phyloP scores from a whole-genome alignment of 1,139 yeast genomes.

The Debaryomyces fabryi region DNA sequence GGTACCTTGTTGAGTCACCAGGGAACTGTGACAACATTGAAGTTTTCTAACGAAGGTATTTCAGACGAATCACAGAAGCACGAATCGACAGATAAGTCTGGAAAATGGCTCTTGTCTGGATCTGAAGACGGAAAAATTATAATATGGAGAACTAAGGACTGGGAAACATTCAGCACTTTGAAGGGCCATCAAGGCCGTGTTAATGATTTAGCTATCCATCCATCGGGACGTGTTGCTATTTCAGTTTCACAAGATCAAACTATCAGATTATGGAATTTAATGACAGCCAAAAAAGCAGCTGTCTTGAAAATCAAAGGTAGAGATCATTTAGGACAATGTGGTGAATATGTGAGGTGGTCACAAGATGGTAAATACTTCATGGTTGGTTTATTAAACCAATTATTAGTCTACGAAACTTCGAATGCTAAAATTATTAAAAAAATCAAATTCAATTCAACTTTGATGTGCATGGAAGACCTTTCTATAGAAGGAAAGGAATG shows the following conservation, averaged over 20 bases:
- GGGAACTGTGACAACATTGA: conserved; percentile 80
- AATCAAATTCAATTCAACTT: conserved; percentile 52
- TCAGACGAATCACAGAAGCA: conserved; percentile 16
- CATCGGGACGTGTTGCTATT: conserved; percentile 88
- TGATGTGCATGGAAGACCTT: conserved; percentile 69
- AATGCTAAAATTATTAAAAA: conserved; percentile 61
- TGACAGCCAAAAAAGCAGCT: conserved; percentile 98
- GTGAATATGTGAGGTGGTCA: conserved; percentile 69
- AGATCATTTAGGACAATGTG: conserved; percentile 63
- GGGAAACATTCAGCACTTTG: conserved; percentile 89
- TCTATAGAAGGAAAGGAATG: conserved; percentile 52
- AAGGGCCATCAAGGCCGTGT: conserved; percentile 83
- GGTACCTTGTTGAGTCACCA: conserved; percentile 90
- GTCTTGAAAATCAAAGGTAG: conserved; percentile 71
- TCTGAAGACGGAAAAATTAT: conserved; percentile 90
- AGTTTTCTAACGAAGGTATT: conserved; percentile 59
- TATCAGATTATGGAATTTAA: conserved; percentile 87
- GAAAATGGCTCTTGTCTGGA: conserved; percentile 89
- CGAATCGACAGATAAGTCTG: conserved; percentile 41
- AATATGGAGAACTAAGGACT: conserved; percentile 94
- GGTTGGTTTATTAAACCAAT: conserved; percentile 69
- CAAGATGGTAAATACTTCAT: conserved; percentile 66
- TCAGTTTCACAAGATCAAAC: conserved; percentile 86
- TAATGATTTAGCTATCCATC: conserved; percentile 86
- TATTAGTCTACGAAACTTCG: conserved; percentile 67